Percentiles rank a stretch among this genome's conserved stretches.
Evolutionary conservation across 2,329 filamentous ascomycete species (phyloP).

Genomic region (Fusarium continuum): DNA sequence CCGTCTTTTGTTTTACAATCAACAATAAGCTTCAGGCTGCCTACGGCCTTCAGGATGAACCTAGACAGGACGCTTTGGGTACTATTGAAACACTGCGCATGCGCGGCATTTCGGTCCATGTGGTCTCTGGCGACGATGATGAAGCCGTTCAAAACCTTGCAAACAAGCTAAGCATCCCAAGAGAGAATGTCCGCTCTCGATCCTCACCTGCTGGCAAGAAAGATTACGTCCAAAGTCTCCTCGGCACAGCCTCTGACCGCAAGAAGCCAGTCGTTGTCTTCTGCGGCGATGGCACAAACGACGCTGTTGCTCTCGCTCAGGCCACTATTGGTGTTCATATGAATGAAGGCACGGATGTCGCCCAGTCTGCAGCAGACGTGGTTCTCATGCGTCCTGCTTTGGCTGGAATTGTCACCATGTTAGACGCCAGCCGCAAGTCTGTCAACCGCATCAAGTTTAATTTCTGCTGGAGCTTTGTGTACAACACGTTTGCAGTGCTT

Average conservation of each 20-base stretch:
- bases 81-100: slow-evolving; percentile 50
- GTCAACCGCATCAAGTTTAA: slow-evolving; percentile 69
- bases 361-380: slow-evolving; percentile 72
- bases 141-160: slow-evolving; percentile 57
- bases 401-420: slow-evolving; percentile 63
- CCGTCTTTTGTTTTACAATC: slow-evolving; percentile 59
- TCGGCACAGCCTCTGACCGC: slow-evolving; percentile 23
- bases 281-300: slow-evolving; percentile 82
- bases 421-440: slow-evolving; percentile 61
- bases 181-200: slow-evolving; percentile 51
- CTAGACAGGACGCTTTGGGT: slow-evolving; percentile 54
- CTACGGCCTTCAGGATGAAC: slow-evolving; percentile 57
- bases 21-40: slow-evolving; percentile 50
- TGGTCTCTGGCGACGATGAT: slow-evolving; percentile 64
- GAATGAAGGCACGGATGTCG: slow-evolving; percentile 68
- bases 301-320: slow-evolving; percentile 75
- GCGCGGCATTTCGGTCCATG: slow-evolving; percentile 54
- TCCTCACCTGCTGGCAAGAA: slow-evolving; percentile 58
- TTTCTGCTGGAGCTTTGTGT: slow-evolving; percentile 74
- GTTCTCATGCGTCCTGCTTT: slow-evolving; percentile 70
- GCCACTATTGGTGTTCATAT: slow-evolving; percentile 78
- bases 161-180: slow-evolving; percentile 51
- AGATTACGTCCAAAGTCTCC: slow-evolving; percentile 54
- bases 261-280: slow-evolving; percentile 66
- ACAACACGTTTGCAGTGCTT: slow-evolving; percentile 75